Base-by-base conservation (phyloP, 768 basidiomycete genomes). In the Lactarius quietus region DNA sequence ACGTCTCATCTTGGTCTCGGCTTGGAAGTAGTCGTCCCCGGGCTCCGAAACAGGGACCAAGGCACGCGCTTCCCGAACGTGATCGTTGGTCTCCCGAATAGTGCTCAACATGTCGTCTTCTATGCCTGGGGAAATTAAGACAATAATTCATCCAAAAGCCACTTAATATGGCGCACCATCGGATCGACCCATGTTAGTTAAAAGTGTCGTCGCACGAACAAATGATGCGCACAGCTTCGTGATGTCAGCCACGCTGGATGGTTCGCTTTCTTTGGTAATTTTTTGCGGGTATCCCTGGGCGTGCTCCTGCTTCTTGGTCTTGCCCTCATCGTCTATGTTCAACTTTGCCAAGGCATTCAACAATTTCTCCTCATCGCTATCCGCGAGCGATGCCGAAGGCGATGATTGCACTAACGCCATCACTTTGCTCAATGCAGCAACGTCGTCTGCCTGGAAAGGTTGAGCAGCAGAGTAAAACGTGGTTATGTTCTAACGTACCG, bases 1-100 rank as follows among this genome's bases (percentile, higher is more conserved):
- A 29, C 87, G 81, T 58, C 84, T 82, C 17, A 87, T 74, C 72
- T 89, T 90, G 26, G 77, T 79, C 23, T 75, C 75, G 36, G 79
- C 74, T 2, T 81, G 79, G 10, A 59, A 59, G 23, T 77, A 48
- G 26, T 82, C 79, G n/a, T 77, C 76, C 51, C 77, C 74, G 28
- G 45, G 65, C 60, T 31, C 70, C 43, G 57, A 66, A 54, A 53
- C 62, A 28, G 66, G 48, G 10, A 33, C 51, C 6, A 48, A 10
- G 14, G 36, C 35, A 3, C 43, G 38, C 14, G 45, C 54, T 39
- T 59, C 55, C 15, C 58, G 51, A 23, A 71, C 59, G 31, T 62
- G 55, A 4, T 41, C 53, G 20, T 14, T 69, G 35, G 36, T 63
- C 64, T 28, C 64, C 57, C 17, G 57, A 45, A 66, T 68, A 66